Evolutionary conservation across 2,329 filamentous ascomycete species (phyloP).

Genomic region (Didymella pinodella): DNA sequence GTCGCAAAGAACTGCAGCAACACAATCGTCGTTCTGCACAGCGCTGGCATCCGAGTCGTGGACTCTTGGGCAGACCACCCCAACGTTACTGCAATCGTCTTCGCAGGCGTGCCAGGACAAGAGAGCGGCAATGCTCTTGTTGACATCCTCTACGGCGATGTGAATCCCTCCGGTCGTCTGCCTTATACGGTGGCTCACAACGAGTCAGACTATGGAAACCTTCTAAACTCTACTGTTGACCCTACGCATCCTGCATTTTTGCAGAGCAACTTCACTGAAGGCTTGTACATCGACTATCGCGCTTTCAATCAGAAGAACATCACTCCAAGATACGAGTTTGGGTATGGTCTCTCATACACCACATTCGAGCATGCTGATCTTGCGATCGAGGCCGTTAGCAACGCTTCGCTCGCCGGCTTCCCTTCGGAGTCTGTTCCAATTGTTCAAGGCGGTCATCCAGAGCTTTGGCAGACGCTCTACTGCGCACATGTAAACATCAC

Average conservation of each 20-base stretch:
- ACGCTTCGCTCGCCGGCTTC: constrained; percentile 28
- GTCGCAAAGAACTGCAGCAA: constrained; percentile 59
- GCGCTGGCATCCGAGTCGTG: constrained; percentile 65
- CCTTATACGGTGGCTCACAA: constrained; percentile 80
- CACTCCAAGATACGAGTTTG: constrained; percentile 79
- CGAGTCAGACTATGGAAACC: constrained; percentile 70
- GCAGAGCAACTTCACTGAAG: constrained; percentile 78
- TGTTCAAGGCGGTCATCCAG: constrained; percentile 48
- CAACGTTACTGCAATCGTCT: constrained; percentile 83
- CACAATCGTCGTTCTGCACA: constrained; percentile 59
- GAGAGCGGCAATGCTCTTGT: constrained; percentile 79
- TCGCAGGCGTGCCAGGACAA: constrained; percentile 80
- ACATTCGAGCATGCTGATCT: constrained; percentile 75
- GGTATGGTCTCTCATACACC: constrained; percentile 77
- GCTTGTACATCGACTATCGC: constrained; percentile 81
- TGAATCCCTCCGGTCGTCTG: constrained; percentile 76
- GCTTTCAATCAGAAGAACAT: constrained; percentile 71
- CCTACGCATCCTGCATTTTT: constrained; percentile 66
- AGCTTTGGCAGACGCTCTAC: constrained; percentile 73
- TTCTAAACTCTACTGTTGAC: constrained; percentile 58
- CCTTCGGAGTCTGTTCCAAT: constrained; percentile 25
- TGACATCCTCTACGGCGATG: constrained; percentile 79
- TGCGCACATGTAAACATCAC: constrained; percentile 70
- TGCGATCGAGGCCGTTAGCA: constrained; percentile 61
- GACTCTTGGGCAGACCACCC: constrained; percentile 75